Evolutionary conservation across 805 yeast genomes (phyloP).

Genomic region (Ogataea trehalophila): DNA sequence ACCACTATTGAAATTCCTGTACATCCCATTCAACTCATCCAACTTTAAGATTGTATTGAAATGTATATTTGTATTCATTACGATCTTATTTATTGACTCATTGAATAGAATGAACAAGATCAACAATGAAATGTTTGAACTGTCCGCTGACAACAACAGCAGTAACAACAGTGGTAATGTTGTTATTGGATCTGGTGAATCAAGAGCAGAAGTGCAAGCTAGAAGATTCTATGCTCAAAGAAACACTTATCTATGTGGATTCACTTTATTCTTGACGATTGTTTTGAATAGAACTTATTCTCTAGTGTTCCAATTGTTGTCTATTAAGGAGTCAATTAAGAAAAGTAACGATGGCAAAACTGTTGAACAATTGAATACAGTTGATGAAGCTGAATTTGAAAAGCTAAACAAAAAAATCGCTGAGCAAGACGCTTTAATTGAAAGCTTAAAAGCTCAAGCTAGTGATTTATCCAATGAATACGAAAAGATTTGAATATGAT

Average conservation of each 20-base stretch:
- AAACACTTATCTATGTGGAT: slow-evolving; percentile 93
- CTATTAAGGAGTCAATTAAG: slow-evolving; percentile 51
- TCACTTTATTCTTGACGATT: slow-evolving; percentile 84
- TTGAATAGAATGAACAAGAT: slow-evolving; percentile 77
- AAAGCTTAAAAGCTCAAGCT: slow-evolving; percentile 69
- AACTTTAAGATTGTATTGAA: slow-evolving; percentile 73
- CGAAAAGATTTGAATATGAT: slow-evolving; percentile 26
- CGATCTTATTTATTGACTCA: slow-evolving; percentile 81
- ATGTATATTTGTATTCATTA: slow-evolving; percentile 77
- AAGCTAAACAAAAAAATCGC: slow-evolving; percentile 47
- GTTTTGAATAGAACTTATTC: slow-evolving; percentile 80
- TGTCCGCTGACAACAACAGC: no score
- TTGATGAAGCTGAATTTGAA: slow-evolving; percentile 36
- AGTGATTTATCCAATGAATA: slow-evolving; percentile 60
- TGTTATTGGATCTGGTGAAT: slow-evolving; percentile 31
- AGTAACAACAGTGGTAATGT: slow-evolving; percentile 15
- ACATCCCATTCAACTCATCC: slow-evolving; percentile 65
- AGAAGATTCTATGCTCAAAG: slow-evolving; percentile 94
- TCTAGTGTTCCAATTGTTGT: slow-evolving; percentile 68
- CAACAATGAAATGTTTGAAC: slow-evolving; percentile 48
- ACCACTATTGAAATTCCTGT: slow-evolving; percentile 55
- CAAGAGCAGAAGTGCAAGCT: slow-evolving; percentile 81
- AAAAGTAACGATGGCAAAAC: slow-evolving; percentile 5
- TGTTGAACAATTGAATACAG: slow-evolving; percentile 19
- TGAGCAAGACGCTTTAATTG: slow-evolving; percentile 61